Evolutionary conservation across 148 eudicot genomes (phyloP), one percentile per base, ranked within the genome.

Genomic region (Diospyros kaki): DNA sequence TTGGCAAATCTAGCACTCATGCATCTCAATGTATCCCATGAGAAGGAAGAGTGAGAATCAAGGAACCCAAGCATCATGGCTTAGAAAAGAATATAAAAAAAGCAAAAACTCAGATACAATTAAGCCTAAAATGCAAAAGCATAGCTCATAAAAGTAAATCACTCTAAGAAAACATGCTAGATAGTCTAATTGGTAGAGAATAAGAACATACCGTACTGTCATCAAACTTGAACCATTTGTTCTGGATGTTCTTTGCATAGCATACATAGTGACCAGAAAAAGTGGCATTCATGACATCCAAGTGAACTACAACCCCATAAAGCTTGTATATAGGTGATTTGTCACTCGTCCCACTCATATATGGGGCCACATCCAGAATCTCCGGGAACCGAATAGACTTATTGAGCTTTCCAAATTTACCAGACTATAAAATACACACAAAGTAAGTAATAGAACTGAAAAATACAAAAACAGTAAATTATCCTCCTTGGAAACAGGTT

Each of bases 231-330:
- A 85, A 93, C 98, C 98, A 93, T 83, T 78, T 86, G 79, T 85
- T 90, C 76, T 87, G 91, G 2, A 82, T 75, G 79, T 89, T 91
- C 77, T 90, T 93, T 12, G 91, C 88, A 71, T 91, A 93, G 77
- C 94, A 87, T n/a, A 93, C 86, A 75, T 93, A 93, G 75, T 93
- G 98, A 77, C 98, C 98, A 59, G 94, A 87, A 76, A 82, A 91
- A 66, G 97, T 74, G 7, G 94, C 88, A 87, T 93, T 93, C 98
- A 89, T 89, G 48, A 77, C 69, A 85, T 91, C 98, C 78, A 93
- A 81, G 79, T 93, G 98, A 75, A 93, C 98, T 58, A 91, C 90
- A 14, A 91, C 94, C 55, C 94, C 98, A 74, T 91, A 91, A 42
- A 93, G 94, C 76, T 86, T 83, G 69, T 91, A 93, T 60, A 89